Percentiles rank a stretch among this genome's conserved stretches.
phyloP scores from a whole-genome alignment of 73 alveolate species.

The Stentor roeselii region DNA sequence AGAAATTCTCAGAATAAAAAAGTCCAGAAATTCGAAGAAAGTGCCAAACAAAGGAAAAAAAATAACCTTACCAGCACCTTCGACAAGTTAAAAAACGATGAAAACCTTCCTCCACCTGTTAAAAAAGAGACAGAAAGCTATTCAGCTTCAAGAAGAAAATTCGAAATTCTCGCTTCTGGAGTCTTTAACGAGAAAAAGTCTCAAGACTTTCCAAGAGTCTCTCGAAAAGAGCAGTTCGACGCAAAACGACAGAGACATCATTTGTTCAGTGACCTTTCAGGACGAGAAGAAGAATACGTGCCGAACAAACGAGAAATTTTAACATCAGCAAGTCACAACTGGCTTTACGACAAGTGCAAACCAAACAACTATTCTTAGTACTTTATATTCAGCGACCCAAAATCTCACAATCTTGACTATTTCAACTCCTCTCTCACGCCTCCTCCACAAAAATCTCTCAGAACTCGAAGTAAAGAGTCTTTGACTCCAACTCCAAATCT shows the following conservation, averaged over 20 bases:
- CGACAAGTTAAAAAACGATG: neutral
- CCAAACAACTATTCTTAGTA: neutral
- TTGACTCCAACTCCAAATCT: neutral
- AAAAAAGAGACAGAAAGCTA: neutral
- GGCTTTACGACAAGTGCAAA: neutral
- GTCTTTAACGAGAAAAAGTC: neutral
- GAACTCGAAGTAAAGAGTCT: neutral
- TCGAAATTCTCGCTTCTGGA: neutral
- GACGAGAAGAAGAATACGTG: neutral
- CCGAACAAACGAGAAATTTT: neutral
- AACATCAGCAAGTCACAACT: neutral
- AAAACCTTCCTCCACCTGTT: neutral
- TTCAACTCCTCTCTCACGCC: neutral
- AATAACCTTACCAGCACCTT: no score
- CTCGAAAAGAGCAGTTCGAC: neutral
- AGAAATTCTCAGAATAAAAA: neutral
- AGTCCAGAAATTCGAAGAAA: neutral
- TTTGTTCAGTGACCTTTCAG: neutral
- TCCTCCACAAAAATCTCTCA: neutral
- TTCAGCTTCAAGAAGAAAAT: neutral
- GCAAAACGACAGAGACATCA: neutral
- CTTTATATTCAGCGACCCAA: neutral
- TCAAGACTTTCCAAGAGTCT: neutral
- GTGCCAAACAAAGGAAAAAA: neutral
- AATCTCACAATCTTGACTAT: neutral